A percentile compares a stretch with the other conserved stretches of the same genome.
phyloP scores from a whole-genome alignment of 345 rosid species.

The Luvunga scandens region DNA sequence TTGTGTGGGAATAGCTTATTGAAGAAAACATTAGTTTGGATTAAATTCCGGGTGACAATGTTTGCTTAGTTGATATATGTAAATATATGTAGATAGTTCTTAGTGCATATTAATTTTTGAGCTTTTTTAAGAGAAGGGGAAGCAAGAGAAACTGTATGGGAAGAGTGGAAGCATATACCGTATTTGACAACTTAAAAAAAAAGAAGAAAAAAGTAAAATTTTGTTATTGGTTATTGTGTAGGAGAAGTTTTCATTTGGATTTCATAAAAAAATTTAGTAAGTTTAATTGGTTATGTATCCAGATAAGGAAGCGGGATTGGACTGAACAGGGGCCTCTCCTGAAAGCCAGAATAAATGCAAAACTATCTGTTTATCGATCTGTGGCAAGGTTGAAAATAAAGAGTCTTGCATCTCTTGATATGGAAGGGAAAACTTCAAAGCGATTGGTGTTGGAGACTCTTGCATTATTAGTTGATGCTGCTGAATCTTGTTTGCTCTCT shows the following conservation, averaged over 20 bases:
- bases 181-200: neutral
- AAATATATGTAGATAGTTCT: neutral
- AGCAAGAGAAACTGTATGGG: neutral
- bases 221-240: neutral
- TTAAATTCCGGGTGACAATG: neutral
- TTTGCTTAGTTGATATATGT: conserved; percentile 1
- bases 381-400: conserved; percentile 73
- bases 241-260: conserved; percentile 17
- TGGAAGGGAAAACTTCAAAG: conserved; percentile 84
- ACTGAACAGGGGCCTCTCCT: conserved; percentile 76
- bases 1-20: neutral
- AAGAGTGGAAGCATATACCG: neutral
- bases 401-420: conserved; percentile 73
- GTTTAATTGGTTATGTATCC: conserved; percentile 27
- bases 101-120: neutral
- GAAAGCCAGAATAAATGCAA: conserved; percentile 79
- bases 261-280: conserved; percentile 6
- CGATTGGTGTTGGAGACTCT: conserved; percentile 89
- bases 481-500: conserved; percentile 84
- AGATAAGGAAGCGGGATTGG: conserved; percentile 97
- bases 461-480: conserved; percentile 79
- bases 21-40: neutral
- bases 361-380: conserved; percentile 83
- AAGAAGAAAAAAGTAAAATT: no score
- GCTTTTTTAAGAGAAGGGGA: neutral